A percentile compares a stretch with the other conserved stretches of the same genome.
These are phyloP conservation scores for Phylloporus rhodoxanthus DNA, from an alignment of 768 basidiomycete species.

Conservation along the genomic window DNA sequence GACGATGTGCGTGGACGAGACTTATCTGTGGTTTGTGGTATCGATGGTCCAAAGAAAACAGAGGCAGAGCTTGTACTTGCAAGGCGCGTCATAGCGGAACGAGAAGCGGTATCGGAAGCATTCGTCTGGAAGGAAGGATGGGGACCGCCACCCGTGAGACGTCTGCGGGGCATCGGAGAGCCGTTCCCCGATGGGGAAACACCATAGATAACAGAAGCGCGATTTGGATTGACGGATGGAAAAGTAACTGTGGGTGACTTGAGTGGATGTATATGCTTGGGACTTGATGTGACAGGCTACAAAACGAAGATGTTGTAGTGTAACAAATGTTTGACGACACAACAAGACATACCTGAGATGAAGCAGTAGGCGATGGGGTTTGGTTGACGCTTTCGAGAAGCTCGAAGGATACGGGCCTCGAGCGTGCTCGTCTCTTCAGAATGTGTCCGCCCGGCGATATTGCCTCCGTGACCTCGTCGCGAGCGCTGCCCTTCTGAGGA, in stretches of 20 bases:
- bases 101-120: slow-evolving; percentile 21
- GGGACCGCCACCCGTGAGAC: slow-evolving; percentile 38
- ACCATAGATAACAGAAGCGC: slow-evolving; percentile 31
- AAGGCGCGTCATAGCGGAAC: slow-evolving; percentile 43
- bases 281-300: slow-evolving; percentile 16
- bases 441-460: slow-evolving; percentile 76
- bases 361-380: slow-evolving; percentile 38
- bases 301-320: not conserved
- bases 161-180: slow-evolving; percentile 52
- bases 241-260: slow-evolving; percentile 26
- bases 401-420: slow-evolving; percentile 65
- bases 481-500: slow-evolving; percentile 37
- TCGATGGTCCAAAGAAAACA: slow-evolving; percentile 57
- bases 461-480: slow-evolving; percentile 59
- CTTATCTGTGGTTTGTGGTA: slow-evolving; percentile 25
- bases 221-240: slow-evolving; percentile 37
- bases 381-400: slow-evolving; percentile 47
- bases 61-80: slow-evolving; percentile 53
- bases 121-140: slow-evolving; percentile 29
- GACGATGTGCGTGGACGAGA: slow-evolving; percentile 22
- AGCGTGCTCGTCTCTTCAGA: slow-evolving; percentile 66
- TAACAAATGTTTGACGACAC: not conserved
- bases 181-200: slow-evolving; percentile 44
- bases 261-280: slow-evolving; percentile 5
- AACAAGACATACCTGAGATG: slow-evolving; percentile 19